Evolutionary conservation across 305 asterid species (phyloP).

Genomic region (Fraxinus xanthoxyloides): DNA sequence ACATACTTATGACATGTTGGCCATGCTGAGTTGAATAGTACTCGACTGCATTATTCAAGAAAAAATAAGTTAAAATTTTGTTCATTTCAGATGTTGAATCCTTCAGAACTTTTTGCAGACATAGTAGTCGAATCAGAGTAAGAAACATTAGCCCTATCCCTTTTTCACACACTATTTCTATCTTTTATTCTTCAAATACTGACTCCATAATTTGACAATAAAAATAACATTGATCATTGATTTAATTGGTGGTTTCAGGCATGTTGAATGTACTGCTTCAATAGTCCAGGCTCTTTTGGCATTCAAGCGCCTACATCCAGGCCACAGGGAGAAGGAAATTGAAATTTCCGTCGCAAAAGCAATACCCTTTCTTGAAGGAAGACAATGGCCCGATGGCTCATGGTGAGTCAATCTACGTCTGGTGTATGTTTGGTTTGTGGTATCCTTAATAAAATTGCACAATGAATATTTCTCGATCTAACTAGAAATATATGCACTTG

Average conservation of each 20-base stretch:
- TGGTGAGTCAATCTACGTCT: slow-evolving; percentile 39
- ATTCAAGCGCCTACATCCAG: slow-evolving; percentile 67
- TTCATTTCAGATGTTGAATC: slow-evolving; percentile 56
- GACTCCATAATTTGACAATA: neutral
- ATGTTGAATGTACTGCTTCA: slow-evolving; percentile 59
- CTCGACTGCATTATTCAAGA: neutral
- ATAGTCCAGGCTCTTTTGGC: slow-evolving; percentile 54
- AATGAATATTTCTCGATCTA: neutral
- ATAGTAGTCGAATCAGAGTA: slow-evolving; percentile 84
- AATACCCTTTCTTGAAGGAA: slow-evolving; percentile 47
- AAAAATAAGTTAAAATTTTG: neutral
- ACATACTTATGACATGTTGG: neutral
- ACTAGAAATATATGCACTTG: neutral
- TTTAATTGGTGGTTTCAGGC: slow-evolving; percentile 38
- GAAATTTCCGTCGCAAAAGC: slow-evolving; percentile 53
- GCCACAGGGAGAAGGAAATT: slow-evolving; percentile 66
- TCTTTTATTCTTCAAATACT: neutral
- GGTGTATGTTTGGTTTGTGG: neutral
- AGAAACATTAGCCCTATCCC: slow-evolving; percentile 17
- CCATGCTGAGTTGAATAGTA: neutral
- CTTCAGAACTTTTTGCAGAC: slow-evolving; percentile 84
- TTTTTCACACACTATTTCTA: neutral
- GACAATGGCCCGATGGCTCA: slow-evolving; percentile 73
- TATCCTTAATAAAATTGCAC: neutral
- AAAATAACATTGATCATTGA: neutral